Base-by-base conservation (phyloP, 2,329 filamentous ascomycete species). In the Fusarium sp. region DNA sequence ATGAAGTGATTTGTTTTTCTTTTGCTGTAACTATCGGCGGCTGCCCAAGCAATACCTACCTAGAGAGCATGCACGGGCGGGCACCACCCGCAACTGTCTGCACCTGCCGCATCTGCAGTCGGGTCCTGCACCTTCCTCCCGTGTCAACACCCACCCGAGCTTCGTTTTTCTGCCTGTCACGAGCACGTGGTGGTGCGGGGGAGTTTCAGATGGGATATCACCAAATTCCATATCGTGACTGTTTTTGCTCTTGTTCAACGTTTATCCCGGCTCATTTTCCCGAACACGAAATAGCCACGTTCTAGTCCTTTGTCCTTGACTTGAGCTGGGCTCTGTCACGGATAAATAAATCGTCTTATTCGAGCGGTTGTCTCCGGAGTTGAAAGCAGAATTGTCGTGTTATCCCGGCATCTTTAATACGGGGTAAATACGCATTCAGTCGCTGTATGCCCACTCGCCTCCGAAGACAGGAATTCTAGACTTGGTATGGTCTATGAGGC, bases 161-260 rank as follows among this genome's bases (percentile, higher is more conserved):
- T 43, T 49, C 38, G 4, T 35, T 54, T 43, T 64, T 62, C 26
- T 61, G 53, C 51, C 24, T 49, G 58, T 65, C 53, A 65, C 62
- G 62, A 65, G 62, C 62, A 59, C 36, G 49, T 65, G 62, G 49
- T 65, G 62, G 58, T 66, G 62, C 48, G 62, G 62, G 62, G 62
- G 59, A 58, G 32, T 26, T 47, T 44, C 36, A 44, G 39, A 45
- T 53, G 39, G 50, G 43, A 47, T 43, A 51, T 28, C 42, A 43
- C 12, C 42, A 32, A 19, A 38, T 25, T 34, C 22, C 15, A 31
- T 19, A 54, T 55, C 34, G 41, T 51, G 38, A 59, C 19, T 53
- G 19, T 36, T 15, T 29, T 28, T 36, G 15, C 15, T 22, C 25
- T 38, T 42, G 8, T 29, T 15, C 26, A 13, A 11, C 15, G 24